Evolutionary conservation across 305 asterid species (phyloP).

Genomic region (Ilex paraguariensis): DNA sequence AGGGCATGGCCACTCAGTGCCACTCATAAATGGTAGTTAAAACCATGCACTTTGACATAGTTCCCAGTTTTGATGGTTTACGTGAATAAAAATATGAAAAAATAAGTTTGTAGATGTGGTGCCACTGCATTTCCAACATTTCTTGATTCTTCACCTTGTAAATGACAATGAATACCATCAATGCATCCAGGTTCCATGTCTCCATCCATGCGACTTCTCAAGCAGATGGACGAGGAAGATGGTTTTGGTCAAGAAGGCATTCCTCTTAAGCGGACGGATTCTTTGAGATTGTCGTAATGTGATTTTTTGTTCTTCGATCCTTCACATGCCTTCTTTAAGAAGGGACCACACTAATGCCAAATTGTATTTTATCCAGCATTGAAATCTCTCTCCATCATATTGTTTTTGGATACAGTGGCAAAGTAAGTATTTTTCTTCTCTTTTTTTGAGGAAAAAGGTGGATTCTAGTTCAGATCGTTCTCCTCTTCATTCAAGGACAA

Average conservation of each 20-base stretch:
- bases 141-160: too few species aligned
- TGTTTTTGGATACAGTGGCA: slow-evolving; percentile 13
- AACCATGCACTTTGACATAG: too few species aligned
- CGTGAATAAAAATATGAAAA: too few species aligned
- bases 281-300: slow-evolving; percentile 45
- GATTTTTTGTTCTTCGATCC: slow-evolving; percentile 10
- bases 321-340: slow-evolving; percentile 19
- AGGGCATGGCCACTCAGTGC: too few species aligned
- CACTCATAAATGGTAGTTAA: too few species aligned
- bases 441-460: not conserved
- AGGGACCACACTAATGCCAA: slow-evolving; percentile 34
- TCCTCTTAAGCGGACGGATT: slow-evolving; percentile 79
- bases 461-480: too few species aligned
- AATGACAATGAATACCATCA: too few species aligned
- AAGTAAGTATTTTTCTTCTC: slow-evolving; percentile 9
- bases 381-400: slow-evolving; percentile 17
- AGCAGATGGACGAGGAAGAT: slow-evolving; percentile 57
- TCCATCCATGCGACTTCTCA: slow-evolving; percentile 32
- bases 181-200: slow-evolving; percentile 31
- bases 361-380: slow-evolving; percentile 38
- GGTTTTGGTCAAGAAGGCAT: slow-evolving; percentile 66
- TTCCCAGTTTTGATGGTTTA: not conserved
- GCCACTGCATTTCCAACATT: too few species aligned
- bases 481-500: too few species aligned
- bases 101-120: too few species aligned